Conservation (phyloP, 2,329 filamentous ascomycete species). For the Alternaria arborescens region DNA sequence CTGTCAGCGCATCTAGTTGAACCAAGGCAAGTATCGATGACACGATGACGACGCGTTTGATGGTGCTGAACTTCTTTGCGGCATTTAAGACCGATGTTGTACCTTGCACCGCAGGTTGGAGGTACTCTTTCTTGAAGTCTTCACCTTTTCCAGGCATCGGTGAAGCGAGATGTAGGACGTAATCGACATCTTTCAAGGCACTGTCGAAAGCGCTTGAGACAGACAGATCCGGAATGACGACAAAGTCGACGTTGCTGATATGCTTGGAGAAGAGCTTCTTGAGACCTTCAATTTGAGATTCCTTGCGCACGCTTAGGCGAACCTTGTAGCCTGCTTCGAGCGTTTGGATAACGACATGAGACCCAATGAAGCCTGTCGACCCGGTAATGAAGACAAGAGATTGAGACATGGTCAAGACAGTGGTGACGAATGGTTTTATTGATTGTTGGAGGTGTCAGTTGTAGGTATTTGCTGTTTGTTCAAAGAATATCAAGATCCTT, state of each 20-base stretch:
- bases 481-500: not conserved
- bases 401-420: conserved; percentile 6
- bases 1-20: conserved; percentile 14
- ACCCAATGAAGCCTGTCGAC: conserved; percentile 39
- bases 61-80: conserved; percentile 27
- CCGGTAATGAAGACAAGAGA: conserved; percentile 42
- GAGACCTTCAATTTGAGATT: conserved; percentile 21
- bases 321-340: conserved; percentile 37
- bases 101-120: conserved; percentile 39
- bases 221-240: conserved; percentile 26
- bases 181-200: conserved; percentile 30
- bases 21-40: conserved; percentile 31
- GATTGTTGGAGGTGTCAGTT: not conserved
- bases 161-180: conserved; percentile 43
- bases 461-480: too few species aligned
- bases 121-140: conserved; percentile 26
- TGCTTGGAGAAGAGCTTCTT: conserved; percentile 18
- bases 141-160: conserved; percentile 32
- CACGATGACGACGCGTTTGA: conserved; percentile 40
- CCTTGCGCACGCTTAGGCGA: conserved; percentile 35
- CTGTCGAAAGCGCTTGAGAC: conserved; percentile 20
- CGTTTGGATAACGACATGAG: conserved; percentile 32
- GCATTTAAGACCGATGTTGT: conserved; percentile 33
- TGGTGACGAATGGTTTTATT: not conserved
- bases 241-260: conserved; percentile 16